Conservation (phyloP, 2,329 filamentous ascomycete species). For the Phyllosticta citribraziliensis region DNA sequence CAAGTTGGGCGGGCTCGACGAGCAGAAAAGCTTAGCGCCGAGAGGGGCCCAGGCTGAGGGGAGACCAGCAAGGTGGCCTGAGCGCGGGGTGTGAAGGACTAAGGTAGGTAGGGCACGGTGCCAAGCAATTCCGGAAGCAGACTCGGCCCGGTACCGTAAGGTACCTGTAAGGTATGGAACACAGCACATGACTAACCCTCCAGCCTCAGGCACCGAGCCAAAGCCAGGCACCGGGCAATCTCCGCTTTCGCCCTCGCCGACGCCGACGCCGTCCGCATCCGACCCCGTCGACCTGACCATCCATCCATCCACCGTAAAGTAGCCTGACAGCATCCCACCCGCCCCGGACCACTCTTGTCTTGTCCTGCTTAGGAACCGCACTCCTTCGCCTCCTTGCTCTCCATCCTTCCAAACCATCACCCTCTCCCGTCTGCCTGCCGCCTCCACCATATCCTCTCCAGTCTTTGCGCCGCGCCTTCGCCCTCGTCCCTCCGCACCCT, state of each 20-base stretch:
- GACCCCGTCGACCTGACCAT: neutral
- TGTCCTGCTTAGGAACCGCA: constrained; percentile 23
- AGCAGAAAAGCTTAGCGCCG: neutral
- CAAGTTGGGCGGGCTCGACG: neutral
- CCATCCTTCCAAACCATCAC: neutral
- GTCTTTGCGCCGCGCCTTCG: neutral
- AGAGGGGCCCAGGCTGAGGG: neutral
- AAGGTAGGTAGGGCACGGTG: no score
- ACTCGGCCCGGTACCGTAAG: no score
- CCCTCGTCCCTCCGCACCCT: constrained; percentile 4
- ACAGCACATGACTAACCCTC: no score
- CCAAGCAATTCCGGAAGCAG: no score
- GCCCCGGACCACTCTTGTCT: constrained; percentile 7
- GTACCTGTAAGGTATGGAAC: no score
- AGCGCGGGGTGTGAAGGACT: no score
- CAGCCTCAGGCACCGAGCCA: no score
- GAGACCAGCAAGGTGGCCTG: no score
- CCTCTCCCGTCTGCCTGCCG: constrained; percentile 10
- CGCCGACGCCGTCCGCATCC: neutral
- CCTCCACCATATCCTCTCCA: constrained; percentile 12
- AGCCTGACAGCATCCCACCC: neutral
- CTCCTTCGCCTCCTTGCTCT: constrained; percentile 16
- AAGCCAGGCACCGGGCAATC: neutral
- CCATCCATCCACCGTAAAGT: neutral
- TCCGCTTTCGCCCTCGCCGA: constrained; percentile 2